Percentiles rank a stretch among this genome's conserved stretches.
Evolutionary conservation across 2,329 filamentous ascomycete species (phyloP).

Genomic region (Sclerotinia subarctica): DNA sequence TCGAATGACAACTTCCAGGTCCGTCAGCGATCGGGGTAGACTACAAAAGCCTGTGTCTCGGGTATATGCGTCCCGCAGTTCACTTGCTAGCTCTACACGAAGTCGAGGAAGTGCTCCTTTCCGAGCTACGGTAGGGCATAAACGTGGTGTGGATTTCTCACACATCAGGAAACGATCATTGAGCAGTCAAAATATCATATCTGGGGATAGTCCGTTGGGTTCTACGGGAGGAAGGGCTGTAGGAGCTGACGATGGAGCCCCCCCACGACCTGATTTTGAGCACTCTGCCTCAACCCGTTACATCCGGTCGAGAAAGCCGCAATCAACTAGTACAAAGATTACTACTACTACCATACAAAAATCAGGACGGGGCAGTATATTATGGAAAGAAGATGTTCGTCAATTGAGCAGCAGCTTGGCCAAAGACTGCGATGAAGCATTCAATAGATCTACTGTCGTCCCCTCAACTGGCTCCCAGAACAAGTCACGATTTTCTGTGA

Average conservation of each 20-base stretch:
- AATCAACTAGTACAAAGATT: slow-evolving; percentile 20
- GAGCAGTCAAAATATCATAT: slow-evolving; percentile 21
- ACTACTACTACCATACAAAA: slow-evolving; percentile 23
- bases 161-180: slow-evolving; percentile 45
- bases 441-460: slow-evolving; percentile 63
- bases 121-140: slow-evolving; percentile 50
- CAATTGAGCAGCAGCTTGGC: slow-evolving; percentile 83
- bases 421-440: slow-evolving; percentile 88
- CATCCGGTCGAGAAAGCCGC: slow-evolving; percentile 35
- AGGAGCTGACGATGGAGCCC: slow-evolving; percentile 29
- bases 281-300: slow-evolving; percentile 31
- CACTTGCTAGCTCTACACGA: slow-evolving; percentile 46
- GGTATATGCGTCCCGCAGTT: slow-evolving; percentile 45
- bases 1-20: slow-evolving; percentile 8
- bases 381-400: slow-evolving; percentile 72
- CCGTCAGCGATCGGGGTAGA: slow-evolving; percentile 22
- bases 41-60: slow-evolving; percentile 25
- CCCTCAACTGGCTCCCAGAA: slow-evolving; percentile 8
- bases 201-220: background rate
- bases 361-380: slow-evolving; percentile 25
- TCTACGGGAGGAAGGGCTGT: slow-evolving; percentile 25
- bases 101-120: slow-evolving; percentile 40
- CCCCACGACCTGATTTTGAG: slow-evolving; percentile 22
- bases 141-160: slow-evolving; percentile 61
- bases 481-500: slow-evolving; percentile 12